Conservation (phyloP, 2,329 filamentous ascomycete species). For the Epicoccum sorghinum region DNA sequence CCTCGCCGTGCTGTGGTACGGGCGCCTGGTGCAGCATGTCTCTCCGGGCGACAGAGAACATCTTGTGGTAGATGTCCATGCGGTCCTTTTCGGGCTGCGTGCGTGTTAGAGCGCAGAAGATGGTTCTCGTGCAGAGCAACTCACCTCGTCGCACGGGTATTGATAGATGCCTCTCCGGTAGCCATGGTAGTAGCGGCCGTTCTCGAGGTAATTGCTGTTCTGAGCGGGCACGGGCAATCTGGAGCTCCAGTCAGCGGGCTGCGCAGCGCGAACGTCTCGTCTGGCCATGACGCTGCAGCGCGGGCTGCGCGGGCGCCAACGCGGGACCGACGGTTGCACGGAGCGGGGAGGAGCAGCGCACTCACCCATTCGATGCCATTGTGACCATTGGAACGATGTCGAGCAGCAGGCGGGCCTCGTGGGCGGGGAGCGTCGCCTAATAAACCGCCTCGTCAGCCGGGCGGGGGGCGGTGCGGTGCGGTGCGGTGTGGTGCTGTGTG, state of each 20-base stretch:
- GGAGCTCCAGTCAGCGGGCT: conserved; percentile 17
- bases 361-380: conserved; percentile 53
- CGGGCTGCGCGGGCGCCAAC: conserved; percentile 14
- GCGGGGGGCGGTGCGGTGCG: conserved; percentile 6
- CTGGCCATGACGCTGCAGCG: conserved; percentile 4
- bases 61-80: conserved; percentile 81
- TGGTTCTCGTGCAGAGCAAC: conserved; percentile 16
- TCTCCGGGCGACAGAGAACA: conserved; percentile 70
- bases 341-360: conserved; percentile 38
- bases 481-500: conserved; percentile 5
- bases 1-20: conserved; percentile 47
- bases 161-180: conserved; percentile 73
- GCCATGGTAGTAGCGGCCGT: conserved; percentile 73
- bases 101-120: conserved; percentile 18
- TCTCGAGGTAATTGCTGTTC: conserved; percentile 62
- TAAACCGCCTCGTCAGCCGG: conserved; percentile 23
- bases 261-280: conserved; percentile 1
- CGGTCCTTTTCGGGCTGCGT: conserved; percentile 72
- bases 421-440: conserved; percentile 26
- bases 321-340: conserved; percentile 33
- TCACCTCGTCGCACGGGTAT: conserved; percentile 77
- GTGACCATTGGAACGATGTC: conserved; percentile 49
- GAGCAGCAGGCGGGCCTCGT: conserved; percentile 29
- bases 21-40: conserved; percentile 56
- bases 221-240: conserved; percentile 48